Base-by-base conservation (phyloP, 768 basidiomycete genomes). In the Suillus sp. region DNA sequence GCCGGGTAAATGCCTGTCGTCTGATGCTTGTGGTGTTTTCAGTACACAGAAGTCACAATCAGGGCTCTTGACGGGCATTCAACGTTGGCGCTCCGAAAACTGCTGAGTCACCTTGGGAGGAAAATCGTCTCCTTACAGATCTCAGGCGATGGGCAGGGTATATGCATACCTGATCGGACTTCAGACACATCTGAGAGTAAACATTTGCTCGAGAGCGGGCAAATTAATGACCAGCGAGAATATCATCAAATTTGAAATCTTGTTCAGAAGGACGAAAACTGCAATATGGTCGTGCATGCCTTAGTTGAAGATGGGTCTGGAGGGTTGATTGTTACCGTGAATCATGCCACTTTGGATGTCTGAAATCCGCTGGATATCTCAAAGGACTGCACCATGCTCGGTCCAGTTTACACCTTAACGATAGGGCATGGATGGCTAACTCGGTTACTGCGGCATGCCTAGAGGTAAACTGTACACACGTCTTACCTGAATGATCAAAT, bases 21-120 rank as follows among this genome's bases (percentile, higher is more conserved):
- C 14, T 16, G 48, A 42, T 11, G 57, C 62, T 68, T 73, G 56
- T 2, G 38, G 18, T 10, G 7, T 32, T 10, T 58, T 61, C 47
- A 40, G 45, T 30, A 30, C 30, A 30, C 30, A 30, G 30, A 30
- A 30, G 38, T 45, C 50, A 14, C 25, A 16, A 59, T 14, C 34
- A 7, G 13, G 34, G 32, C 34, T 55, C 34, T 55, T 55, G n/a
- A 8, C 30, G 22, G 34, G 13, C 13, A 34, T 32, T 53, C 5
- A n/a, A n/a, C 2, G 27, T 13, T 35, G 6, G 34, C 11, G n/a
- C 34, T 35, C 6, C 8, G 18, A 51, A 51, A 8, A 9, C 16
- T 9, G 48, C 48, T 18, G 16, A 30, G 20, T 27, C n/a, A 22
- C 14, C 34, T 37, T 55, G 34, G 25, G 34, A 37, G 7, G 54